Evolutionary conservation across 306 rosid species (phyloP), one percentile per base, ranked within the genome.

Genomic region (Lathyrus sativus): DNA sequence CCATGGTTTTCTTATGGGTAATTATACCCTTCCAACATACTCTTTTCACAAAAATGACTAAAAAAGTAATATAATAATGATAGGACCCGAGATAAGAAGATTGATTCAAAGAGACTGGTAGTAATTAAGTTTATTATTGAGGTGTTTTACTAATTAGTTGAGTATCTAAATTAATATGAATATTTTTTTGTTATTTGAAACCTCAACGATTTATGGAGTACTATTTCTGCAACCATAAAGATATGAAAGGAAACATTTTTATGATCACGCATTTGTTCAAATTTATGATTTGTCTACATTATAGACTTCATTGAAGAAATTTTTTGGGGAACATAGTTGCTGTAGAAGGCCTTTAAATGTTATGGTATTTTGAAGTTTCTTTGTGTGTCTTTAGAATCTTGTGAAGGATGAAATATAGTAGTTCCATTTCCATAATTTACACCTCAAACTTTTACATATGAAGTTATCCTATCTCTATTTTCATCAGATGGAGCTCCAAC

Each of bases 401-500:
- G 24, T 42, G 15, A 64, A 28, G 56, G 65, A 50, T 50, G 64
- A 75, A 67, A 45, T 56, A 70, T 45, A 38, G 65, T 38, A 38
- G 46, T 42, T 49, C 35, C 56, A 45, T 62, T 49, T 54, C 49
- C 48, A 26, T 24, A 72, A 62, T 54, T 61, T 55, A 31, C 75
- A 62, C 11, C 14, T 33, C 49, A 42, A 48, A 63, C 28, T 62
- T 33, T 59, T 33, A 82, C 28, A 46, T 13, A 4, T 69, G 37
- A 59, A 26, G 41, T 68, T 76, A 43, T 70, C 70, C 41, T 76
- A 43, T 70, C 67, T 45, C 59, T 7, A 11, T 60, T 76, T 73
- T 81, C 62, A 65, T 57, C 87, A 95, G 99, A 84, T 73, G 96
- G 97, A 74, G 90, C 96, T 81, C 99, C 99, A 6, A 61, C 97